phyloP scores from a whole-genome alignment of 164 flowering plant species.

The Aristolochia californica region DNA sequence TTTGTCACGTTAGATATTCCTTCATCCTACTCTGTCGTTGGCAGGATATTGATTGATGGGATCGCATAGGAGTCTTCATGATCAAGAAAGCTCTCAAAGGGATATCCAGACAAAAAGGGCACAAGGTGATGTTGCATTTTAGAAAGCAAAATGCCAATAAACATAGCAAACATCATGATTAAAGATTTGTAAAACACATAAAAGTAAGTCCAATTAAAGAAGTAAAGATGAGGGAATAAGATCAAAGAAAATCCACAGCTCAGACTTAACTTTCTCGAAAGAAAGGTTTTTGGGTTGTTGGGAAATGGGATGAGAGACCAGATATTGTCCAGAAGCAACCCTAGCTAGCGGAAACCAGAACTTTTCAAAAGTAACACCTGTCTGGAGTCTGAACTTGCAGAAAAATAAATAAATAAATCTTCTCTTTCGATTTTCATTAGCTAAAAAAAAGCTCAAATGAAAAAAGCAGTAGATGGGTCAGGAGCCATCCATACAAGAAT shows the following conservation, averaged over 20 bases:
- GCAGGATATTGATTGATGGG: background rate
- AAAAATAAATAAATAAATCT: too few relatives aligned
- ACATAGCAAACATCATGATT: background rate
- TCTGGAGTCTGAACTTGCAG: too few relatives aligned
- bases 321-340: too few relatives aligned
- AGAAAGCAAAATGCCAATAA: background rate
- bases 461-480: too few relatives aligned
- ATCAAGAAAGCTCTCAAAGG: too few relatives aligned
- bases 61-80: background rate
- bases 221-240: background rate
- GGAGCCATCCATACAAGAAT: too few relatives aligned
- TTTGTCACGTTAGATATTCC: background rate
- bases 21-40: background rate
- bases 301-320: too few relatives aligned
- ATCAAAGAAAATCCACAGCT: background rate
- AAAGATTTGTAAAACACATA: background rate
- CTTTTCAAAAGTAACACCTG: too few relatives aligned
- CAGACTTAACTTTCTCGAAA: background rate
- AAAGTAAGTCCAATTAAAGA: background rate
- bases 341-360: too few relatives aligned
- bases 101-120: background rate
- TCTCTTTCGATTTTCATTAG: too few relatives aligned
- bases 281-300: constrained; percentile 24
- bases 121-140: background rate
- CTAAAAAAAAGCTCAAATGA: too few relatives aligned